Evolutionary conservation across 1,284 basidiomycete genomes (phyloP).

Genomic region (Sporisorium exsertum): DNA sequence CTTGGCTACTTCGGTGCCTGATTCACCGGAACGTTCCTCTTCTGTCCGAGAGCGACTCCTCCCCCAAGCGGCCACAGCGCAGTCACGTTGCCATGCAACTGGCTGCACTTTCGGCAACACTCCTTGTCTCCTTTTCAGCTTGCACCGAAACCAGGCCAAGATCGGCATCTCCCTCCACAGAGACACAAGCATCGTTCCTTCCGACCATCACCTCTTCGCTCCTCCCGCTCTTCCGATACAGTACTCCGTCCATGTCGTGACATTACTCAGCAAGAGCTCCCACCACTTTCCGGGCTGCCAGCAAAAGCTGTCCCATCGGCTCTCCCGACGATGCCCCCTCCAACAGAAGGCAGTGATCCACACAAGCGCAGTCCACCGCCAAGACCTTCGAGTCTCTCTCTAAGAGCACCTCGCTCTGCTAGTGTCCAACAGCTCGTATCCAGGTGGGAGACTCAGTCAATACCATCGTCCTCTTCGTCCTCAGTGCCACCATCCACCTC

Average conservation of each 20-base stretch:
- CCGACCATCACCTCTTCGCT: not conserved
- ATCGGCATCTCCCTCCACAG: not conserved
- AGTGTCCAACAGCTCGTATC: constrained; percentile 47
- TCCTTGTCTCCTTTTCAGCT: not conserved
- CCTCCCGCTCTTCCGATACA: not conserved
- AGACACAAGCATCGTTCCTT: constrained; percentile 5
- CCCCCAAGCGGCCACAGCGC: not conserved
- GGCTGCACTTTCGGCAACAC: not conserved
- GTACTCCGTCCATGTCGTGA: constrained; percentile 17
- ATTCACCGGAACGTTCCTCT: not conserved
- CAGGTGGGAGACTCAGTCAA: constrained; percentile 30
- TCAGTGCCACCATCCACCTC: not conserved
- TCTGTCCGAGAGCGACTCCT: not conserved
- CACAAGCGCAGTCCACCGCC: constrained; percentile 13
- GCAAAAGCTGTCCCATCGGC: constrained; percentile 2
- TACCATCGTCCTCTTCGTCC: no score
- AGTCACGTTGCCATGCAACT: not conserved
- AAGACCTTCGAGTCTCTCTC: constrained; percentile 30
- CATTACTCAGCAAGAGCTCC: not conserved
- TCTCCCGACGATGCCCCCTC: constrained; percentile 20
- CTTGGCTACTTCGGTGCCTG: not conserved
- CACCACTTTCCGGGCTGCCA: constrained; percentile 9
- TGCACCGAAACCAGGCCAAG: not conserved
- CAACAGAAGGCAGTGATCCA: not conserved
- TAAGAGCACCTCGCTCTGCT: constrained; percentile 23